Conservation (phyloP, 1,284 basidiomycete species). For the Trametes polyzona region DNA sequence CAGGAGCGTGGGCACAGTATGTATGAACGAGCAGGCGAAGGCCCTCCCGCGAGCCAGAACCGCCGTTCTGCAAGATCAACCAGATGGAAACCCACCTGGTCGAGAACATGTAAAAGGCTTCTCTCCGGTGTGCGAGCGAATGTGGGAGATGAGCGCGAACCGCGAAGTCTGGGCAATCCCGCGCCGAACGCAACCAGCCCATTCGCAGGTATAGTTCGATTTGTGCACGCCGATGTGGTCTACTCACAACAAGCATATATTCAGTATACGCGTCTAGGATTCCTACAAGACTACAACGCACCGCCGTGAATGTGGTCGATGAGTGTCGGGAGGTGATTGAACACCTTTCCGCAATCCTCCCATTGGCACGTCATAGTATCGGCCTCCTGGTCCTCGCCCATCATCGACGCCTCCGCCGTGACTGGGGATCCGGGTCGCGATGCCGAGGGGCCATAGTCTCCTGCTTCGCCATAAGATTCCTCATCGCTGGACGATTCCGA, state of each 20-base stretch:
- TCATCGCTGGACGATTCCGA: slow-evolving; percentile 37
- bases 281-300: slow-evolving; percentile 40
- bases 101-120: slow-evolving; percentile 87
- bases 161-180: slow-evolving; percentile 85
- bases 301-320: slow-evolving; percentile 82
- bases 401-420: slow-evolving; percentile 23
- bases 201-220: slow-evolving; percentile 87
- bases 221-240: slow-evolving; percentile 88
- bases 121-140: slow-evolving; percentile 90
- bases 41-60: too few relatives aligned
- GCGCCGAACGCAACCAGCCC: slow-evolving; percentile 78
- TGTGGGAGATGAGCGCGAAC: slow-evolving; percentile 86
- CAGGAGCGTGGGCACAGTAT: too few relatives aligned
- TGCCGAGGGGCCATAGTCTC: slow-evolving; percentile 20
- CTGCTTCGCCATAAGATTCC: slow-evolving; percentile 20
- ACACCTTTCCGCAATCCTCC: slow-evolving; percentile 77
- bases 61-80: too few relatives aligned
- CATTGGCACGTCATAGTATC: slow-evolving; percentile 64
- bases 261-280: neutral
- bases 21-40: too few relatives aligned
- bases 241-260: slow-evolving; percentile 31
- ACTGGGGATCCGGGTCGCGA: slow-evolving; percentile 36
- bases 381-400: slow-evolving; percentile 23
- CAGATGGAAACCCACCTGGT: slow-evolving; percentile 57
- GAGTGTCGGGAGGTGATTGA: slow-evolving; percentile 69